Evolutionary conservation across 441 rosid genomes (phyloP), one percentile per base, ranked within the genome.

Genomic region (Eutrema salsugineum): DNA sequence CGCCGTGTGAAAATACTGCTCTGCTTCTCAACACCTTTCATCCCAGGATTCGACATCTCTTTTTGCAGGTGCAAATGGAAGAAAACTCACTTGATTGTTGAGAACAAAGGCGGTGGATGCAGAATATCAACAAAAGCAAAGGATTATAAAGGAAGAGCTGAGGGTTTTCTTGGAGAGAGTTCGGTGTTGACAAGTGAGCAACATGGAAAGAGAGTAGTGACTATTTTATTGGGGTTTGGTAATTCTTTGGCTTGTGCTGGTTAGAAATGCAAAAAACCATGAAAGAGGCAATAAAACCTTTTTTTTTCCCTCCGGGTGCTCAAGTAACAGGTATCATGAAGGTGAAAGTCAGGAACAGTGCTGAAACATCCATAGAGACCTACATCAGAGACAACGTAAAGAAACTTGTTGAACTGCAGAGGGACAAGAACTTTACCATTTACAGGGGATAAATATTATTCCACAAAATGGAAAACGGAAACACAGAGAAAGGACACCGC

Each of bases 141-240:
- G 58, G 80, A 75, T 68, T 83, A 85, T 86, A 86, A 80, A 83
- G 69, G 76, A 73, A 74, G 72, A 82, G 47, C 44, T 38, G 71
- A 56, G 42, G 61, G 54, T 51, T 80, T 72, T 79, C 38, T 82
- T 77, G 95, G 86, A 68, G 86, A 72, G 79, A 81, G 81, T 79
- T 84, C 83, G 92, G 92, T 84, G 79, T 15, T 68, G 16, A 64
- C 70, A 80, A 72, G 84, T 65, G 77, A 70, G 43, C 70, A 68
- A 79, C 87, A 81, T 85, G 90, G 77, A 81, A 73, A 77, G 56
- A 78, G 76, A 64, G 64, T 75, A 42, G 43, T 60, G 20, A 2
- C 47, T 79, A 67, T 43, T 70, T 77, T 80, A 71, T 73, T 72
- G 17, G 14, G 62, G 72, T 76, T 86, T 77, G 89, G 85, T 88